Conservation (phyloP, 139 green algal genomes). For the Chlorella vulgaris region DNA sequence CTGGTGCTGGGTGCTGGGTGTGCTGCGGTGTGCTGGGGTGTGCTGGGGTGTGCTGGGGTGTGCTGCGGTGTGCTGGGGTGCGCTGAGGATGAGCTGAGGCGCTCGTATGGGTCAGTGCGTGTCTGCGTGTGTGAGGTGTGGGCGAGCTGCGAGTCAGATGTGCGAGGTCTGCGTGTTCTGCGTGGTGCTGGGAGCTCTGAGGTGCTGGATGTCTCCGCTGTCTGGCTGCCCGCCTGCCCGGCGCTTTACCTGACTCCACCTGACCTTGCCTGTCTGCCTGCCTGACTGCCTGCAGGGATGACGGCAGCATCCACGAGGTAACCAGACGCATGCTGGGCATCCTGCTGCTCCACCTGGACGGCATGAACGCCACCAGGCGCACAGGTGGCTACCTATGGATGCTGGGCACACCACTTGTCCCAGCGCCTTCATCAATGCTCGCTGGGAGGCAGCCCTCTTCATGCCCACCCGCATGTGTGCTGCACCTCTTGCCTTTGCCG, state of each 20-base stretch:
- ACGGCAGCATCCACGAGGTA: slow-evolving; percentile 89
- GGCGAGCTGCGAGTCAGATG: too few species aligned
- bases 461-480: too few species aligned
- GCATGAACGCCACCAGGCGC: slow-evolving; percentile 59
- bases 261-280: too few species aligned
- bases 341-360: slow-evolving; percentile 88
- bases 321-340: slow-evolving; percentile 85
- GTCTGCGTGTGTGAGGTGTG: too few species aligned
- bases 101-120: not conserved
- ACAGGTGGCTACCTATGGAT: too few species aligned
- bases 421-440: not conserved
- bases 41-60: not conserved
- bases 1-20: not conserved
- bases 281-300: not conserved
- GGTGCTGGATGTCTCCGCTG: not conserved
- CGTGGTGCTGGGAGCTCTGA: too few species aligned
- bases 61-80: not conserved
- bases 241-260: not conserved
- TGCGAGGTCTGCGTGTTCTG: too few species aligned
- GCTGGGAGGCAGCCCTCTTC: not conserved
- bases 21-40: not conserved
- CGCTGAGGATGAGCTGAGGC: not conserved
- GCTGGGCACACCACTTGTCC: too few species aligned
- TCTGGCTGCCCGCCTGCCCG: too few species aligned
- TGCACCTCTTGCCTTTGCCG: too few species aligned